Conservation (phyloP, 192 early-diverging fungal genomes). For the Entrophospora sp. region DNA sequence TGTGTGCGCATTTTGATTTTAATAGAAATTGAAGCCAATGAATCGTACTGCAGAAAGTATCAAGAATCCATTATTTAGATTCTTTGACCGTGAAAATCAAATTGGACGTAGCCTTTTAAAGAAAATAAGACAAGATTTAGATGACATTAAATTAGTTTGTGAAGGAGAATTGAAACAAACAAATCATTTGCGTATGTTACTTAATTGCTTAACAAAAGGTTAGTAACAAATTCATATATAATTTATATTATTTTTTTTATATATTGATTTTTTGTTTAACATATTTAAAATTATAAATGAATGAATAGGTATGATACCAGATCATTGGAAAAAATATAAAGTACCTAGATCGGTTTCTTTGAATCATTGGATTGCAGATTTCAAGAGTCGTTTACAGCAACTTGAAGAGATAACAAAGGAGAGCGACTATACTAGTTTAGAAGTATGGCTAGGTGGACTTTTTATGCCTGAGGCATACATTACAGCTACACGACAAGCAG, state of each 20-base stretch:
- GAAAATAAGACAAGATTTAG: constrained; percentile 59
- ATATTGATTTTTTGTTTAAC: neutral
- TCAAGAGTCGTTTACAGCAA: constrained; percentile 62
- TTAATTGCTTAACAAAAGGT: constrained; percentile 62
- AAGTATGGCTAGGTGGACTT: constrained; percentile 80
- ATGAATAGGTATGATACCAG: constrained; percentile 52
- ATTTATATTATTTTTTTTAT: neutral
- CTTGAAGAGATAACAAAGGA: constrained; percentile 39
- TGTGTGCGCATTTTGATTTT: too few relatives aligned
- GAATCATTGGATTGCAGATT: constrained; percentile 64
- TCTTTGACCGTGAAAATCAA: constrained; percentile 72
- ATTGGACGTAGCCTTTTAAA: constrained; percentile 52
- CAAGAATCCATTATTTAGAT: constrained; percentile 67
- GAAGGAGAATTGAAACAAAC: constrained; percentile 77
- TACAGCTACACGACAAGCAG: constrained; percentile 82
- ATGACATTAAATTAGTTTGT: constrained; percentile 55
- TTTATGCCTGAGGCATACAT: constrained; percentile 86
- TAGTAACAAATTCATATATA: neutral
- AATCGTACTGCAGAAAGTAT: constrained; percentile 26
- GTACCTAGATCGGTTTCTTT: constrained; percentile 49
- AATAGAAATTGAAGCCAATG: constrained; percentile 21
- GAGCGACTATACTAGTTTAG: constrained; percentile 22
- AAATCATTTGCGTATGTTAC: constrained; percentile 69
- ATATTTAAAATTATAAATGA: too few relatives aligned
- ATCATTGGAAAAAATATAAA: constrained; percentile 62